A percentile compares a stretch with the other conserved stretches of the same genome.
Evolutionary conservation across 2,329 filamentous ascomycete genomes (phyloP).

Genomic region (Colletotrichum lupini): DNA sequence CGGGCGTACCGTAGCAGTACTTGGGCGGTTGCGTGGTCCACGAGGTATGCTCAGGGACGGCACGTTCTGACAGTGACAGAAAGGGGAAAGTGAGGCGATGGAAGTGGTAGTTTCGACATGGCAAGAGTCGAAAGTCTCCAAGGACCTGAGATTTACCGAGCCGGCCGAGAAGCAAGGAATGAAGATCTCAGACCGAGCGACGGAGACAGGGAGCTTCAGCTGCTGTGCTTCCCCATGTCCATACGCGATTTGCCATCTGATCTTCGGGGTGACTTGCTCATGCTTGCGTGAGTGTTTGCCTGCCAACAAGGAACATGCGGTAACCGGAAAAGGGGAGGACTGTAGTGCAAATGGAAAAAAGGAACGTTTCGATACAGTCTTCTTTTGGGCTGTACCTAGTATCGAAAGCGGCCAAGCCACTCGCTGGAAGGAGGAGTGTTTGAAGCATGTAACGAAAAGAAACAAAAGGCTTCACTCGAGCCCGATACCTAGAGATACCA

Average conservation of each 20-base stretch:
- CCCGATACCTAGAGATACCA: not conserved
- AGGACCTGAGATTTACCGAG: not conserved
- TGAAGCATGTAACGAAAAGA: not conserved
- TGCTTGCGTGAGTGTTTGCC: not conserved
- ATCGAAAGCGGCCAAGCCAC: not conserved
- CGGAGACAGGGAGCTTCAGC: not conserved
- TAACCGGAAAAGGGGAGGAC: not conserved
- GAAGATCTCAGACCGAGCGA: not conserved
- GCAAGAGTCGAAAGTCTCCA: not conserved
- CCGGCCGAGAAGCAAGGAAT: not conserved
- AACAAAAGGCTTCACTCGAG: not conserved
- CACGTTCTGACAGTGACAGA: not conserved
- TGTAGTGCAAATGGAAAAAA: not conserved
- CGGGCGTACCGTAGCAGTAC: not conserved
- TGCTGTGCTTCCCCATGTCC: not conserved
- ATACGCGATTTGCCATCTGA: not conserved
- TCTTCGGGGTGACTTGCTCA: not conserved
- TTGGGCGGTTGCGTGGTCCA: not conserved
- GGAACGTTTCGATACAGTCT: not conserved
- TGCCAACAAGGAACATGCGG: not conserved
- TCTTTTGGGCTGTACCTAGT: not conserved
- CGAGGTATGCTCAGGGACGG: not conserved
- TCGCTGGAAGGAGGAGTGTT: not conserved
- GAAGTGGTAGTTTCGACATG: not conserved
- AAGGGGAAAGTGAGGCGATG: constrained; percentile 4